Evolutionary conservation across 2,329 filamentous ascomycete genomes (phyloP).

Genomic region (Diaporthe citrichinensis): DNA sequence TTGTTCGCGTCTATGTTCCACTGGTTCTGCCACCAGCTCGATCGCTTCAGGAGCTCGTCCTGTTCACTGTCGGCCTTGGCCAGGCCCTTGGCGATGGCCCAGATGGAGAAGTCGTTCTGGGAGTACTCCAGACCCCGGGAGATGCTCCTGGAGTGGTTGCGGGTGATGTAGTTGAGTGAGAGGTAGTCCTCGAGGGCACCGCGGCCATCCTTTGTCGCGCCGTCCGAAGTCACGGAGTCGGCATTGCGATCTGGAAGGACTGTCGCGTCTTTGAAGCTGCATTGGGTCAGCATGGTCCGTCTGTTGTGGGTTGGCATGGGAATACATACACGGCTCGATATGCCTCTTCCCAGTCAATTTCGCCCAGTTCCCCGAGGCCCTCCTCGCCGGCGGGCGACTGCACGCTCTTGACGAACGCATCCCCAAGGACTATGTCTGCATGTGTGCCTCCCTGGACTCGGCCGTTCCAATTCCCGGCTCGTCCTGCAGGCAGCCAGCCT

Average conservation of each 20-base stretch:
- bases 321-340: conserved; percentile 56
- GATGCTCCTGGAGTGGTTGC: conserved; percentile 61
- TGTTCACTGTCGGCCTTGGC: conserved; percentile 2
- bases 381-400: conserved; percentile 7
- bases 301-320: not conserved
- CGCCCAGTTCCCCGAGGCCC: conserved; percentile 48
- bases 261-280: conserved; percentile 62
- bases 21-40: conserved; percentile 36
- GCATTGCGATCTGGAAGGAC: conserved; percentile 61
- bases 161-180: conserved; percentile 64
- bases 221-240: conserved; percentile 60
- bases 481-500: conserved; percentile 63
- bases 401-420: conserved; percentile 64
- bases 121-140: conserved; percentile 66
- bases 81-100: conserved; percentile 58
- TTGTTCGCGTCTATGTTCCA: conserved; percentile 29
- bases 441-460: conserved; percentile 68
- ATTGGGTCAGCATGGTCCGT: not conserved
- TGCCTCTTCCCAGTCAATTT: conserved; percentile 57
- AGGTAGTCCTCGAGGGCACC: conserved; percentile 69
- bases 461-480: conserved; percentile 67
- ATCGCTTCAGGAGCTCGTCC: conserved; percentile 2
- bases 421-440: conserved; percentile 69
- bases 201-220: conserved; percentile 65
- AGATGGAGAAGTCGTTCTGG: conserved; percentile 67